Base-by-base conservation (phyloP, 2,329 filamentous ascomycete genomes). In the Penicillium sp. region DNA sequence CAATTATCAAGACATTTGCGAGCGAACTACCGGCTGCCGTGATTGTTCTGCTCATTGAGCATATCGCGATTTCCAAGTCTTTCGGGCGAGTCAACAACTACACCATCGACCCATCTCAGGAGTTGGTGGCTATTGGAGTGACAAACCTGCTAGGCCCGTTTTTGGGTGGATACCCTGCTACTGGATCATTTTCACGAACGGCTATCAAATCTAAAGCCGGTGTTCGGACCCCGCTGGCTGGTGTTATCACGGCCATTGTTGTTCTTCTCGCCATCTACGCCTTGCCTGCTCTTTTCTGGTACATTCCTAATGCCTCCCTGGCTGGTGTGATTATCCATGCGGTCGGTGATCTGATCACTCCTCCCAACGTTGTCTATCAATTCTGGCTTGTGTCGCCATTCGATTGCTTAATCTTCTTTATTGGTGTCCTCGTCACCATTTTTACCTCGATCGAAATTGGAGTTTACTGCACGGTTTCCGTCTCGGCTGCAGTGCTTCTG, bases 141-240 rank as follows among this genome's bases (percentile, higher is more conserved):
- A 90, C 90, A 41, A 98, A 98, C 74, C 83, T 98, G 44, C 83
- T 98, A 7, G 93, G 92, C 0, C 93, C 95, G 2, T 97, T 98
- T 80, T 84, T 98, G 3, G 95, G 94, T 55, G 95, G 85, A 2
- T 99, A 96, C 73, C 92, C 94, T 15, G 91, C 92, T 0, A 99
- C 94, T 2, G 95, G 95, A 1, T 98, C 95, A 3, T 98, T 98
- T 83, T 96, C 92, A 41, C 89, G 95, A 64, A 98, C 95, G 30
- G 94, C 95, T 57, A 97, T 98, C 80, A 96, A 97, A 78, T 95
- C 94, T 5, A 98, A 98, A 79, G 93, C 95, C 54, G 95, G 95
- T 71, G 94, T 97, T 4, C 88, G 92, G 26, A 97, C 93, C 0
- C 94, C 94, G 1, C 88, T 97, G 59, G 93, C 92, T 17, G 94